These are phyloP conservation scores for Mycocentrospora acerina DNA, from an alignment of 2,329 filamentous ascomycete genomes.

Conservation along the genomic window DNA sequence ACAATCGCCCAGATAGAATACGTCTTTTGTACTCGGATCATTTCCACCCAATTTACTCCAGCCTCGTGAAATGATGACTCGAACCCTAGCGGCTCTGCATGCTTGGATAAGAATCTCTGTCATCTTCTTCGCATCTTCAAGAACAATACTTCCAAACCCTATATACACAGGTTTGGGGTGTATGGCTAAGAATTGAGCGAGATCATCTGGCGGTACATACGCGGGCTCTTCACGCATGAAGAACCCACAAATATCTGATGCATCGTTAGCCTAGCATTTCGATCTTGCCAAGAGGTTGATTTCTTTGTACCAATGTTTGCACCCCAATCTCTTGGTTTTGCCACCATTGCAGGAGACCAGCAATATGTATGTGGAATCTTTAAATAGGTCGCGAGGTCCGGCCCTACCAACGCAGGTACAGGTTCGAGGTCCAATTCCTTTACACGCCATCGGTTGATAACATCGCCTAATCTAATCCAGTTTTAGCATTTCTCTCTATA, in stretches of 20 bases:
- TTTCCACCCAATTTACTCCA: constrained; percentile 80
- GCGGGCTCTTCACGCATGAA: too few species aligned
- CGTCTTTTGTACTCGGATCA: constrained; percentile 59
- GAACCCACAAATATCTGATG: too few species aligned
- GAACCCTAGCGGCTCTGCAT: constrained; percentile 56
- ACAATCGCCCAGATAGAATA: constrained; percentile 67
- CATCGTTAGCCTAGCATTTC: too few species aligned
- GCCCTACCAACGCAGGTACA: constrained; percentile 40
- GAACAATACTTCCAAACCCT: constrained; percentile 34
- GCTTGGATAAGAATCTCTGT: constrained; percentile 31
- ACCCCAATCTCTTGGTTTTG: constrained; percentile 19
- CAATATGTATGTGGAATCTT: constrained; percentile 49
- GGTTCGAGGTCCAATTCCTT: constrained; percentile 45
- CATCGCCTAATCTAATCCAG: constrained; percentile 49
- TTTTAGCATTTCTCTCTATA: too few species aligned
- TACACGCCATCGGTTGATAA: constrained; percentile 49
- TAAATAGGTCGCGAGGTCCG: constrained; percentile 39
- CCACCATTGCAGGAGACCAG: constrained; percentile 45
- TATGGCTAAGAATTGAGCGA: too few species aligned
- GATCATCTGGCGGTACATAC: too few species aligned
- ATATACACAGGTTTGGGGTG: constrained; percentile 37
- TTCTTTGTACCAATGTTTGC: too few species aligned
- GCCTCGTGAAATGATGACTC: constrained; percentile 77
- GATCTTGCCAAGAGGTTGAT: too few species aligned
- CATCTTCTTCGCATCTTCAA: constrained; percentile 30